phyloP scores from a whole-genome alignment of 2,329 filamentous ascomycete genomes.

The Eutypella sp. region DNA sequence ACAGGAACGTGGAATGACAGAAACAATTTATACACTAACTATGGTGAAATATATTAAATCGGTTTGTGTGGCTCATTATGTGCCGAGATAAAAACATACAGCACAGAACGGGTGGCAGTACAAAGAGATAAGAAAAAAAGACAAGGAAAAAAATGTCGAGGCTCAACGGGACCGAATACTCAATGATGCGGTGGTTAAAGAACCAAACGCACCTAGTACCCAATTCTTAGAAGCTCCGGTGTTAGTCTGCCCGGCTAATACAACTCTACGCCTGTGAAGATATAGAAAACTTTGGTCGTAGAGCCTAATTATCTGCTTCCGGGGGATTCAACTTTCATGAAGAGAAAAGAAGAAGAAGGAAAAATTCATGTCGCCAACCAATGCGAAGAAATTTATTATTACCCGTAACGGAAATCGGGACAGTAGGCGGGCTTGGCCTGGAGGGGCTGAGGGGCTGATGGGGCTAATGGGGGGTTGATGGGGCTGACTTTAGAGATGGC shows the following conservation, averaged over 20 bases:
- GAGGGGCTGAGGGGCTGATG: neutral
- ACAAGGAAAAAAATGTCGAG: slow-evolving; percentile 41
- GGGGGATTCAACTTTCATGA: slow-evolving; percentile 53
- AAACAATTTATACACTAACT: too few relatives aligned
- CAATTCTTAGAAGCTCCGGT: slow-evolving; percentile 62
- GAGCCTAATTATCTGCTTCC: slow-evolving; percentile 52
- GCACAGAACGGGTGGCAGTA: neutral
- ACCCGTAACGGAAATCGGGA: neutral
- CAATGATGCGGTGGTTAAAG: slow-evolving; percentile 27
- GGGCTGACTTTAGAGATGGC: too few relatives aligned
- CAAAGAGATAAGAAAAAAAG: neutral
- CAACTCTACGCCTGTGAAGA: slow-evolving; percentile 47
- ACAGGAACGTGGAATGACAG: too few relatives aligned
- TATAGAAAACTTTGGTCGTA: slow-evolving; percentile 33
- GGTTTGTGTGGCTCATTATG: too few relatives aligned
- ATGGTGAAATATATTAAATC: neutral
- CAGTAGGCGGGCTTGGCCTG: neutral
- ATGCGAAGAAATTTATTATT: slow-evolving; percentile 10
- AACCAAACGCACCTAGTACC: slow-evolving; percentile 40
- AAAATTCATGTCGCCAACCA: slow-evolving; percentile 9
- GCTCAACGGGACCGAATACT: slow-evolving; percentile 60
- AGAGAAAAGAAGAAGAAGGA: slow-evolving; percentile 30
- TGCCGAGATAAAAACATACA: too few relatives aligned
- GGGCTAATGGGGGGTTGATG: neutral
- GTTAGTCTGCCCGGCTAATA: slow-evolving; percentile 54